Evolutionary conservation across 345 rosid species (phyloP), one percentile per base, ranked within the genome.

Genomic region (Lepidium africanum): DNA sequence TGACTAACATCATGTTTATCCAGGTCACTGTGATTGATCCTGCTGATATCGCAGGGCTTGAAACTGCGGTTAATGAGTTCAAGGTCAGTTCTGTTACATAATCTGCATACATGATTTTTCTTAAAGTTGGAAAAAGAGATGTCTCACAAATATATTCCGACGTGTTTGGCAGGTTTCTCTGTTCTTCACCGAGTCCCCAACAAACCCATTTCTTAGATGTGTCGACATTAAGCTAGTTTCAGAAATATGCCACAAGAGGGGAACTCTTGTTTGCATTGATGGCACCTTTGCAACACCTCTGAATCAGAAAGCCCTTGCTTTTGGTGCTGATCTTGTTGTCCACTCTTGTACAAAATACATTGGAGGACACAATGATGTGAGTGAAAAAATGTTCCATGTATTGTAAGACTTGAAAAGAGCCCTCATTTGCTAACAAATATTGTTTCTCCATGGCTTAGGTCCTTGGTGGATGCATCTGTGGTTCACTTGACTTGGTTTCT

Each of bases 211-310:
- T 69, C 83, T 94, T 39, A 86, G 96, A 83, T 91, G 97, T 69
- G 96, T 94, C 35, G 99, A 94, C 77, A 83, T 94, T 76, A 70
- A 87, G 85, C 69, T 86, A 77, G 96, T 91, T 65, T 89, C 97
- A 36, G 77, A 87, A 41, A 87, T 91, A 49, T 94, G 97, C 80
- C 97, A 85, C 78, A 86, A 76, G 27, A 89, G 89, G 65, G 97
- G 96, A 73, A 84, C 96, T 49, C 70, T 91, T 58, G 99, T 94
- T 45, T 94, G 99, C 86, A 83, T 94, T 38, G 99, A 94, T 76
- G 99, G 99, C 69, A 94, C 99, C 72, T 94, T 94, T 80, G 99
- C 99, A 32, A 94, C 99, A 56, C 95, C 97, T 74, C 78, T 94
- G 71, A 94, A 94, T 77, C 99, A 94, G 80, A 94, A 91, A 80